These are phyloP conservation scores for Barnettozyma botsteinii DNA, from an alignment of 805 yeast species.

Conservation along the genomic window DNA sequence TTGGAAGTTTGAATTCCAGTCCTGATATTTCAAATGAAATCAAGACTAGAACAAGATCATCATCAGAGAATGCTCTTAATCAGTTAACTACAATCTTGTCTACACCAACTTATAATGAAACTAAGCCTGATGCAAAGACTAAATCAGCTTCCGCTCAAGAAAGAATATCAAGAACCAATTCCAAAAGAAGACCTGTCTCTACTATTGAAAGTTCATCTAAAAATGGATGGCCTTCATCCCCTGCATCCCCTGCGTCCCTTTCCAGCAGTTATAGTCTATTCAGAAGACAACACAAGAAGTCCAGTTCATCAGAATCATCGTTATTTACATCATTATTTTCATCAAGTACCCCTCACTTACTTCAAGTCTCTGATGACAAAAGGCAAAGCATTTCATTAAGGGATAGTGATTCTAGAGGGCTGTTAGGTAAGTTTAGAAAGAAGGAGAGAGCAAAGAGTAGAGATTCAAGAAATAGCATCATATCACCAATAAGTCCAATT, in stretches of 20 bases:
- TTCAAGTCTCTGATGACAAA: slow-evolving; percentile 17
- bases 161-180: neutral
- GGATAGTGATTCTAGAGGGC: slow-evolving; percentile 16
- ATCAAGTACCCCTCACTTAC: slow-evolving; percentile 28
- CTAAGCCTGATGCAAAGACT: neutral
- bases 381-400: slow-evolving; percentile 7
- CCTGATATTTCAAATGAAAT: slow-evolving; percentile 10
- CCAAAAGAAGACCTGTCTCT: slow-evolving; percentile 31
- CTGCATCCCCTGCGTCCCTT: slow-evolving; percentile 29
- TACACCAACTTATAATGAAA: slow-evolving; percentile 26
- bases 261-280: slow-evolving; percentile 38
- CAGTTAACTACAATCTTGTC: slow-evolving; percentile 31
- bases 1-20: slow-evolving; percentile 19
- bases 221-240: slow-evolving; percentile 26
- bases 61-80: slow-evolving; percentile 26
- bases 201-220: slow-evolving; percentile 30
- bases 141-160: neutral
- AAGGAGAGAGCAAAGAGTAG: slow-evolving; percentile 14
- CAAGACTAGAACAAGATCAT: slow-evolving; percentile 18
- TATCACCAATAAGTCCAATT: slow-evolving; percentile 19
- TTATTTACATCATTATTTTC: slow-evolving; percentile 33
- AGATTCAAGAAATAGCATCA: slow-evolving; percentile 8
- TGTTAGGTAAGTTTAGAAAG: slow-evolving; percentile 21
- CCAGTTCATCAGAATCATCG: slow-evolving; percentile 56
- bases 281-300: slow-evolving; percentile 59